Percentiles rank a stretch among this genome's conserved stretches.
Conservation (phyloP, 2,329 filamentous ascomycete genomes). For the Aureobasidium sp. region DNA sequence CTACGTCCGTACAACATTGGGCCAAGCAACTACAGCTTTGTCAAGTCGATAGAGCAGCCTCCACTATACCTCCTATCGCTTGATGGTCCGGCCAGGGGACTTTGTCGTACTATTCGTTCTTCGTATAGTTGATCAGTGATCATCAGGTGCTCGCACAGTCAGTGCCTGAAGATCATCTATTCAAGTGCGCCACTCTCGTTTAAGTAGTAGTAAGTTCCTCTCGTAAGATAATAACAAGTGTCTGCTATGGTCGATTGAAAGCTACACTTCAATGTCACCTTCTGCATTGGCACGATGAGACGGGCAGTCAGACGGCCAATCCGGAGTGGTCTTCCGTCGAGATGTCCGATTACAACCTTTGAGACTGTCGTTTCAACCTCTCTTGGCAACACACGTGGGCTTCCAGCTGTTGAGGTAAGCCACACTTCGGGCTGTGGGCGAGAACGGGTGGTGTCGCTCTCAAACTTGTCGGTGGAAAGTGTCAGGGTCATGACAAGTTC, state of each 20-base stretch:
- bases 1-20: not conserved
- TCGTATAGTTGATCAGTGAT: not conserved
- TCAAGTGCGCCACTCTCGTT: not conserved
- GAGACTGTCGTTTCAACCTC: slow-evolving; percentile 1
- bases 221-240: not conserved
- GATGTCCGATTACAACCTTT: not conserved
- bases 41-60: not conserved
- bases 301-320: too few species aligned
- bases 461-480: not conserved
- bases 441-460: not conserved
- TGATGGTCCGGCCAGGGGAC: not conserved
- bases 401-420: not conserved
- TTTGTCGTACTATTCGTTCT: not conserved
- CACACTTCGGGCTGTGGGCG: not conserved
- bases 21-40: not conserved
- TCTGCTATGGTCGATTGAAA: not conserved
- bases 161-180: not conserved
- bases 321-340: not conserved
- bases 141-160: not conserved
- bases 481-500: not conserved
- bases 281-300: not conserved
- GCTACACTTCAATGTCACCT: not conserved
- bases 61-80: not conserved
- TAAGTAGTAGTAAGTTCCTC: not conserved
- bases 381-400: not conserved